Percentiles rank a stretch among this genome's conserved stretches.
These are phyloP conservation scores for Fusarium illudens DNA, from an alignment of 2,329 filamentous ascomycete genomes.

Conservation along the genomic window DNA sequence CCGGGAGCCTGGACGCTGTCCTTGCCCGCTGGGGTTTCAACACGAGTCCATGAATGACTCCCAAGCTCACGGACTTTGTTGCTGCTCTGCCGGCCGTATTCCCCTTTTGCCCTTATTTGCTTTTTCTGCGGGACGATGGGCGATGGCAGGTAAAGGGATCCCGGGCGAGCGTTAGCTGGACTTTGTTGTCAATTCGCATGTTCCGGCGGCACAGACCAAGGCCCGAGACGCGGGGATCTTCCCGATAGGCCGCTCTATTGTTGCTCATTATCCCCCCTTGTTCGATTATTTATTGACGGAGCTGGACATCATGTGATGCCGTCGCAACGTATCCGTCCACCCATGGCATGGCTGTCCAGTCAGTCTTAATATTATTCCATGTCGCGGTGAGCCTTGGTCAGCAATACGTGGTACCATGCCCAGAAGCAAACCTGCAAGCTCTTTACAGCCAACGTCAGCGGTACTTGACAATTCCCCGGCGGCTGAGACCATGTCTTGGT, in stretches of 20 bases:
- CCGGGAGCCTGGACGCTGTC: constrained; percentile 27
- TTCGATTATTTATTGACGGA: constrained; percentile 18
- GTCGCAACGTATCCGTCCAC: constrained; percentile 4
- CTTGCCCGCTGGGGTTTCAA: constrained; percentile 14
- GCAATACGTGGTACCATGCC: constrained; percentile 20
- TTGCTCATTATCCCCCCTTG: constrained; percentile 16
- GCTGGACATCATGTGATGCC: constrained; percentile 23
- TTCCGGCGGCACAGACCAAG: constrained; percentile 21
- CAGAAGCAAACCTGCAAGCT: constrained; percentile 22
- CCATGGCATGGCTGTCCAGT: constrained; percentile 11
- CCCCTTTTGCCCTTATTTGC: constrained; percentile 14
- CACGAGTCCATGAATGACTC: constrained; percentile 13
- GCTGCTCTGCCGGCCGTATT: constrained; percentile 8
- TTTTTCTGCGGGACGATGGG: constrained; percentile 17
- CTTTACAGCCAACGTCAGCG: constrained; percentile 22
- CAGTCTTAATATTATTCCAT: constrained; percentile 8
- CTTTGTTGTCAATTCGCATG: constrained; percentile 23
- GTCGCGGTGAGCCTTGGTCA: constrained; percentile 15
- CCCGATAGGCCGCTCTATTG: constrained; percentile 34
- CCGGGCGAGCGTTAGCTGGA: constrained; percentile 8
- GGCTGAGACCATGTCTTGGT: constrained; percentile 32
- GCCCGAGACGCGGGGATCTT: constrained; percentile 26
- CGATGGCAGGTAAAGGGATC: constrained; percentile 21
- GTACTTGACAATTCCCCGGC: constrained; percentile 13
- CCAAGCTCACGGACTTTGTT: constrained; percentile 22